phyloP scores from a whole-genome alignment of 169 alveolate genomes.

The Cryptosporidium ubiquitum region DNA sequence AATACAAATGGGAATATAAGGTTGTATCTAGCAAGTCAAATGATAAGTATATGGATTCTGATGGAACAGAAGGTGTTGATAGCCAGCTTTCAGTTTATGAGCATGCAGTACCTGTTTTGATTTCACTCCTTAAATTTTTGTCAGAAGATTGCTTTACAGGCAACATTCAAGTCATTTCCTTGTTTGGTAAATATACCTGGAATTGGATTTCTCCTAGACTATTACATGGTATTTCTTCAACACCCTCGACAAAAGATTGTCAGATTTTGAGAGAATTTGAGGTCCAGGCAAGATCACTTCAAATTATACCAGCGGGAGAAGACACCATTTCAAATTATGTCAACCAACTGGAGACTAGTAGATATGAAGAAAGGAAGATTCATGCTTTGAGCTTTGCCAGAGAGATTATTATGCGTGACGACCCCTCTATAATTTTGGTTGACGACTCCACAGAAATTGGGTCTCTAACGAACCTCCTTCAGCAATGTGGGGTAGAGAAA shows the following conservation, averaged over 20 bases:
- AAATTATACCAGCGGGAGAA: slow-evolving; percentile 48
- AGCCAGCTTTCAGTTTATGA: slow-evolving; percentile 34
- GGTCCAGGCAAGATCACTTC: slow-evolving; percentile 65
- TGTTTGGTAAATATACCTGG: slow-evolving; percentile 51
- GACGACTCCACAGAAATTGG: slow-evolving; percentile 73
- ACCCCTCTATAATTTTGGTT: slow-evolving; percentile 61
- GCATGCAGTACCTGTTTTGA: slow-evolving; percentile 19
- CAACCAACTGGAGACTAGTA: slow-evolving; percentile 60
- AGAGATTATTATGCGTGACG: slow-evolving; percentile 55
- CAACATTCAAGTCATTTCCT: slow-evolving; percentile 46
- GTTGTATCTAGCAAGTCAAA: not conserved
- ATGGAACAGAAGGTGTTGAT: not conserved
- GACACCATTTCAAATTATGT: slow-evolving; percentile 39
- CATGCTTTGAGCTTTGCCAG: slow-evolving; percentile 29
- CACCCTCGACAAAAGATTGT: slow-evolving; percentile 42
- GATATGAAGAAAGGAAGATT: slow-evolving; percentile 64
- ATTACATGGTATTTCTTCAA: slow-evolving; percentile 16
- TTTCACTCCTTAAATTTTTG: slow-evolving; percentile 24
- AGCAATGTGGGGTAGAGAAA: slow-evolving; percentile 66
- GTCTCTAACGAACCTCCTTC: slow-evolving; percentile 49
- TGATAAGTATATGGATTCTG: not conserved
- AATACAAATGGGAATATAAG: slow-evolving; percentile 60
- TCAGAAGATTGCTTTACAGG: slow-evolving; percentile 48
- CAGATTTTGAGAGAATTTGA: slow-evolving; percentile 66
- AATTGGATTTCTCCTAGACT: slow-evolving; percentile 38